Base-by-base conservation (phyloP, 441 rosid species). In the Arabidopsis hybrid region DNA sequence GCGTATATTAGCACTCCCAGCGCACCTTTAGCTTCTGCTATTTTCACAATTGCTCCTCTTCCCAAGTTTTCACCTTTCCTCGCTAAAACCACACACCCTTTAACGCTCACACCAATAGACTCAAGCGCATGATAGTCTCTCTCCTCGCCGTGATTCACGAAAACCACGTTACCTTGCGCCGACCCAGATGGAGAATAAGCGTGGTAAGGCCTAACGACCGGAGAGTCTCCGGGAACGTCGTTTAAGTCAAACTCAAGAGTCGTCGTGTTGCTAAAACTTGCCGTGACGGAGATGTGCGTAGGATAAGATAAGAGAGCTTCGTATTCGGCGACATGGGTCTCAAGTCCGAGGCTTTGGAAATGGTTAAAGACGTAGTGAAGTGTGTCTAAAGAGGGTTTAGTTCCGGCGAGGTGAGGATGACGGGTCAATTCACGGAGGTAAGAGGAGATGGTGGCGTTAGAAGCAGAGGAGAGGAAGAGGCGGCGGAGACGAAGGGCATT, bases 351-450 rank as follows among this genome's bases (percentile, higher is more conserved):
- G 71, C 67, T 70, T 46, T 78, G 55, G 84, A 93, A 90, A 77
- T 91, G 97, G 61, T 83, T 72, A 14, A 60, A 38, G 31, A 91
- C 94, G 84, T 87, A 91, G 56, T 60, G 69, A 63, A 74, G 73
- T 1, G 96, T 83, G 58, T 78, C 85, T 16, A 81, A 70, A 13
- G 95, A 85, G 55, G 86, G 86, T 4, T 74, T 21, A 2, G 98
- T 93, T 47, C 98, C 96, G 60, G 99, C 98, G 74, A 95, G 89
- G 80, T 93, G 99, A 31, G 98, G 92, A 71, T 70, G 96, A 59
- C 67, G 83, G 11, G 98, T 95, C 78, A 95, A 91, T 66, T 84
- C 65, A 49, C 86, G 94, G 80, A 95, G 99, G 89, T 93, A 90
- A 46, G 92, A 68, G 65, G 97, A 75, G 75, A 95, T 5, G 73